Conservation (phyloP, 768 basidiomycete species). For the Dentipellis fragilis region DNA sequence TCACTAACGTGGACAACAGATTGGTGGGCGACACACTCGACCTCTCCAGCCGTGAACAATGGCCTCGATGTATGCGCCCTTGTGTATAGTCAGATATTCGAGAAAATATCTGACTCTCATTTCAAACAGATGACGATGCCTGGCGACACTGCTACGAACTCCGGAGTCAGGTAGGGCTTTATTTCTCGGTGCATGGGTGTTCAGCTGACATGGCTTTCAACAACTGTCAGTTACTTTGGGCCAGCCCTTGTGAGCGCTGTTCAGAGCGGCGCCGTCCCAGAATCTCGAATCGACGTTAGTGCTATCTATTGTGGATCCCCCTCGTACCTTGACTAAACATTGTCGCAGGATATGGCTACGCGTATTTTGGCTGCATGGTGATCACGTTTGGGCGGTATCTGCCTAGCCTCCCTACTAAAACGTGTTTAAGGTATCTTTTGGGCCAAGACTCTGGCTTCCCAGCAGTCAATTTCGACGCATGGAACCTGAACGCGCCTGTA, state of each 20-base stretch:
- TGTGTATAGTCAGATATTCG: background rate
- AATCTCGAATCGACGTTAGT: conserved; percentile 12
- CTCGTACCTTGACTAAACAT: background rate
- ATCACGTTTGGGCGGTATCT: conserved; percentile 1
- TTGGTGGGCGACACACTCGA: conserved; percentile 10
- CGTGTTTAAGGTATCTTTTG: conserved; percentile 29
- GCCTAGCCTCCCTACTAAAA: conserved; percentile 19
- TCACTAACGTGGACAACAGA: background rate
- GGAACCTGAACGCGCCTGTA: conserved; percentile 15
- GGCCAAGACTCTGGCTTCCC: conserved; percentile 48
- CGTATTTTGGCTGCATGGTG: conserved; percentile 59
- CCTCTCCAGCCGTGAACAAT: conserved; percentile 1
- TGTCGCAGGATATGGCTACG: conserved; percentile 47
- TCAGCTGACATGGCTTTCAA: background rate
- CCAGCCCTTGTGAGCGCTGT: conserved; percentile 7
- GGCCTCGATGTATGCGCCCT: conserved; percentile 7
- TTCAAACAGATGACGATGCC: conserved; percentile 10
- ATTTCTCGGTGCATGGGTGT: background rate
- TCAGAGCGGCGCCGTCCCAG: conserved; percentile 1
- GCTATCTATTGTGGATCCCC: background rate
- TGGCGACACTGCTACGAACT: conserved; percentile 1
- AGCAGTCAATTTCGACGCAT: conserved; percentile 43
- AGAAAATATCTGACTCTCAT: background rate
- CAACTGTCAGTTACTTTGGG: conserved; percentile 10
- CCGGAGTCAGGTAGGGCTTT: background rate